Conservation (phyloP, 2,329 filamentous ascomycete species). For the Talaromyces sp. region DNA sequence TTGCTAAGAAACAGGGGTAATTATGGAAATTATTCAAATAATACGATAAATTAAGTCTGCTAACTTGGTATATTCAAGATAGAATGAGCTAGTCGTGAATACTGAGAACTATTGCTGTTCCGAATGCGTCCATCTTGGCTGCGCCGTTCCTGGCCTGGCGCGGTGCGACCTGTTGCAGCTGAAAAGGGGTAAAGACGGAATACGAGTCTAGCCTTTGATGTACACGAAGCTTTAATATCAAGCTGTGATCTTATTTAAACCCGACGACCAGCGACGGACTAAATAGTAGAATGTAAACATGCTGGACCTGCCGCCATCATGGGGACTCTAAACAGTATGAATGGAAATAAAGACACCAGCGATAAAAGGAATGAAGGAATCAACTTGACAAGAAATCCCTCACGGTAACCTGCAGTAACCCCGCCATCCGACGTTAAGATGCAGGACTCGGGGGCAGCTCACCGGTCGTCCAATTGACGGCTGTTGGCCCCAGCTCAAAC, state of each 20-base stretch:
- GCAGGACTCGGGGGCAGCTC: conserved; percentile 65
- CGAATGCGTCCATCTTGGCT: neutral
- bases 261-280: neutral
- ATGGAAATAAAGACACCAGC: neutral
- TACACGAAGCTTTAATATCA: no score
- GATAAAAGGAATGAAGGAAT: neutral
- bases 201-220: no score
- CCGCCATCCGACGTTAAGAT: conserved; percentile 17
- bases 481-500: conserved; percentile 61
- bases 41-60: no score
- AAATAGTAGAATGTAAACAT: no score
- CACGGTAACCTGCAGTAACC: neutral
- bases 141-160: conserved; percentile 4
- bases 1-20: no score
- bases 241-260: neutral
- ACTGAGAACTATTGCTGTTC: neutral
- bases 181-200: neutral
- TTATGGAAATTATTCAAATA: no score
- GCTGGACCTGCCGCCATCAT: no score
- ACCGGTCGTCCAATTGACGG: conserved; percentile 61
- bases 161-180: neutral
- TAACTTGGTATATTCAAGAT: no score
- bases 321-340: no score
- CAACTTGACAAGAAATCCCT: neutral
- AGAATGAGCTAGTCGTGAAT: no score